A percentile compares a stretch with the other conserved stretches of the same genome.
Conservation (phyloP, 805 yeast genomes). For the Lachancea sp. region DNA sequence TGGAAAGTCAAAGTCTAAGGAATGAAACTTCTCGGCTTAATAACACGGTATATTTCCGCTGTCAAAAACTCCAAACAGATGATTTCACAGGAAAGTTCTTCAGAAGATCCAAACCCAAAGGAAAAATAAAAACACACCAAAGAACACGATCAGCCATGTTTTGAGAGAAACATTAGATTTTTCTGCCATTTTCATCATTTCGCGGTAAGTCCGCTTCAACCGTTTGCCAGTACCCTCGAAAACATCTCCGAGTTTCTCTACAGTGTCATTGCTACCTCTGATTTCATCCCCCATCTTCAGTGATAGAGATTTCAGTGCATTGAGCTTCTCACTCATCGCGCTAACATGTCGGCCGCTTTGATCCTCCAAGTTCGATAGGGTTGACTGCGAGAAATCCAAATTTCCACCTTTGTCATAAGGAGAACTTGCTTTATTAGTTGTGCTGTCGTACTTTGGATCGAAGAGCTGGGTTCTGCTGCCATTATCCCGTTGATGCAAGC, state of each 20-base stretch:
- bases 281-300: slow-evolving; percentile 61
- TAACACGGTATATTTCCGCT: no score
- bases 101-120: slow-evolving; percentile 41
- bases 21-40: slow-evolving; percentile 4
- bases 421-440: slow-evolving; percentile 27
- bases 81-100: not conserved
- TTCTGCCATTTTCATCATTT: slow-evolving; percentile 60
- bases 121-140: slow-evolving; percentile 44
- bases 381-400: slow-evolving; percentile 44
- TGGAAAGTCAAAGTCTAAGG: slow-evolving; percentile 18
- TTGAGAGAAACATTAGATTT: slow-evolving; percentile 58
- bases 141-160: slow-evolving; percentile 50
- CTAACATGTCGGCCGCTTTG: slow-evolving; percentile 58
- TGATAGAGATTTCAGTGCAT: slow-evolving; percentile 49
- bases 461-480: slow-evolving; percentile 29
- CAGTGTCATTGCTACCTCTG: slow-evolving; percentile 43
- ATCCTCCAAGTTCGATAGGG: slow-evolving; percentile 54
- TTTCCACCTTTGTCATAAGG: slow-evolving; percentile 36
- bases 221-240: slow-evolving; percentile 43
- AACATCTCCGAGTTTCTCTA: slow-evolving; percentile 37
- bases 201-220: slow-evolving; percentile 47
- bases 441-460: slow-evolving; percentile 14
- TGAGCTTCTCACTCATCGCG: slow-evolving; percentile 48
- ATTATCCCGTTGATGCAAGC: slow-evolving; percentile 26
- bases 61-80: no score